Evolutionary conservation across 305 asterid species (phyloP), one percentile per base, ranked within the genome.

Genomic region (Petunia hybrid): DNA sequence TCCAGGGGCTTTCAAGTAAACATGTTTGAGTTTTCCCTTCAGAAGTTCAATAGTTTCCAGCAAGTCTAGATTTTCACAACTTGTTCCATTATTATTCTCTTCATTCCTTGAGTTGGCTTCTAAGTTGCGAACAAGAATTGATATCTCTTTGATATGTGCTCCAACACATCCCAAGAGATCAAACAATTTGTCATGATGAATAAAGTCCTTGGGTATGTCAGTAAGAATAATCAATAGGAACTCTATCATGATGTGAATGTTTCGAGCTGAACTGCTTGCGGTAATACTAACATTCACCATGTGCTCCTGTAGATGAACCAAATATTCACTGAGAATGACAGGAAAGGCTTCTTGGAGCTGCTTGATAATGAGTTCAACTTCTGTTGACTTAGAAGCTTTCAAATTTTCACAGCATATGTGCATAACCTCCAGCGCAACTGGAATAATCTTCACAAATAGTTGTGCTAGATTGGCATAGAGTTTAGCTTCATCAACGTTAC

Each of bases 191-290:
- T 56, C 62, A n/a, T 56, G 62, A 56, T 14, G 31, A 56, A 56
- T 14, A 13, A 56, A 13, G 31, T 56, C 62, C 16, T 56, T 14
- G 62, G 62, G 8, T 2, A 14, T 2, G 5, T 56, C 62, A 13
- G 62, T 4, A 4, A 56, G 62, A 56, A 56, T 56, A 56, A 56
- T 56, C 62, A 56, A 56, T 14, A 56, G 35, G 5, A 56, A 56
- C 62, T 56, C 62, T 56, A 60, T 60, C 65, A 60, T 60, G 65
- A 60, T 12, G 22, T 22, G 39, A 60, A 60, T 60, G 39, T 60
- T 60, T 6, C 1, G 12, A 16, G 65, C 39, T 16, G 65, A 60
- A 7, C 12, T 16, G 12, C 65, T 22, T 6, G 0, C 0, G 7
- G 38, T 22, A 16, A 22, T 2, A 22, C 31, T 22, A 60, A 6